Conservation (phyloP, 1,284 basidiomycete species). For the Boletellus sp. region DNA sequence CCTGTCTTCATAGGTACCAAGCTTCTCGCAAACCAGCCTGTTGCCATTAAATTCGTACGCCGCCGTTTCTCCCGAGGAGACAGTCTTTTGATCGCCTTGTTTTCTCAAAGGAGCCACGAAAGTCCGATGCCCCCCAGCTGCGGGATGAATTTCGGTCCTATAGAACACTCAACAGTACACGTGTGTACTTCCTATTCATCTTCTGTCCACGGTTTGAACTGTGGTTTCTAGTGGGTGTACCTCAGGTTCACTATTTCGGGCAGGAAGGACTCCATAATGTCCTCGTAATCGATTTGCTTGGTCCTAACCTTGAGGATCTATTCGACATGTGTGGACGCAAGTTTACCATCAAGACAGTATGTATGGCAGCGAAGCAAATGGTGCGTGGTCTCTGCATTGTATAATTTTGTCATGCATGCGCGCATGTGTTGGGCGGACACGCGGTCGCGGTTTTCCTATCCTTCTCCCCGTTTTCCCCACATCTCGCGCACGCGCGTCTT, state of each 20-base stretch:
- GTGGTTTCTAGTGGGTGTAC: slow-evolving; percentile 72
- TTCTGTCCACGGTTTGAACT: slow-evolving; percentile 15
- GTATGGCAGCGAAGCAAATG: slow-evolving; percentile 99
- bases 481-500: not conserved
- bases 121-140: slow-evolving; percentile 96
- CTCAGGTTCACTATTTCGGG: slow-evolving; percentile 98
- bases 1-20: slow-evolving; percentile 65
- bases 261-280: slow-evolving; percentile 98
- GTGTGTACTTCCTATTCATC: slow-evolving; percentile 49
- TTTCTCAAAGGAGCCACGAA: slow-evolving; percentile 82
- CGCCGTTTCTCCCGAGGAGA: slow-evolving; percentile 13
- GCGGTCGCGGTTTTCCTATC: not conserved
- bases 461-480: not conserved
- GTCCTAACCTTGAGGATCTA: slow-evolving; percentile 93
- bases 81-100: slow-evolving; percentile 12
- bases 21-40: slow-evolving; percentile 83
- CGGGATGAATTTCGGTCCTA: slow-evolving; percentile 98
- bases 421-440: not conserved
- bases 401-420: slow-evolving; percentile 8
- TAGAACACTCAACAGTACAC: slow-evolving; percentile 89
- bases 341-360: slow-evolving; percentile 96
- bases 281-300: slow-evolving; percentile 94
- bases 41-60: slow-evolving; percentile 97
- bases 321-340: slow-evolving; percentile 99
- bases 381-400: slow-evolving; percentile 43